Evolutionary conservation across 2,329 filamentous ascomycete genomes (phyloP).

Genomic region (Pseudocercospora macadamiae): DNA sequence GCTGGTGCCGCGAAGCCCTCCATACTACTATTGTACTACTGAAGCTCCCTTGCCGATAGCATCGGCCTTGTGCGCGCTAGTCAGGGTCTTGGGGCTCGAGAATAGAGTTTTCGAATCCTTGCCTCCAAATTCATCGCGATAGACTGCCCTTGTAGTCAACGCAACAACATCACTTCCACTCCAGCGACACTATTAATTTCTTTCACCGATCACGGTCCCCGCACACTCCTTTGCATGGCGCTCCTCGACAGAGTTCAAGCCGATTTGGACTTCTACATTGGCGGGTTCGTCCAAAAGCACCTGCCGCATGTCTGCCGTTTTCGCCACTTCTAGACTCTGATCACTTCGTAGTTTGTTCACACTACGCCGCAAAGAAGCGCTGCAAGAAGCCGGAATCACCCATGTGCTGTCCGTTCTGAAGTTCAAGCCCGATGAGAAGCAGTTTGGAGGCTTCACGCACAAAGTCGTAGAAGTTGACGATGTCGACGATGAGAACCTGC

Average conservation of each 20-base stretch:
- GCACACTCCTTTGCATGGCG: conserved; percentile 49
- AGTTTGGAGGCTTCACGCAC: conserved; percentile 64
- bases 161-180: no score
- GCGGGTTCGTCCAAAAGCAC: conserved; percentile 63
- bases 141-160: no score
- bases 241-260: conserved; percentile 69
- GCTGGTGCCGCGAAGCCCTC: no score
- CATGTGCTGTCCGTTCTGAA: conserved; percentile 85
- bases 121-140: neutral
- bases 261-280: conserved; percentile 73
- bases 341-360: conserved; percentile 69
- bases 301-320: conserved; percentile 17
- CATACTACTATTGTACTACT: no score
- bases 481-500: conserved; percentile 82
- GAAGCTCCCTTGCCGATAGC: no score
- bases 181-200: neutral
- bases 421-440: conserved; percentile 59
- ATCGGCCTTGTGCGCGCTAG: neutral
- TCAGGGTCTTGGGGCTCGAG: neutral
- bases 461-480: conserved; percentile 86
- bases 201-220: conserved; percentile 8
- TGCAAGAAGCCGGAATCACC: conserved; percentile 76
- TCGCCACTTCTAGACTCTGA: conserved; percentile 32
- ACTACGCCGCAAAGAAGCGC: conserved; percentile 69
- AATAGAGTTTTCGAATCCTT: conserved; percentile 3